Base-by-base conservation (phyloP, 164 flowering plant species). In the Umbilicus rupestris region DNA sequence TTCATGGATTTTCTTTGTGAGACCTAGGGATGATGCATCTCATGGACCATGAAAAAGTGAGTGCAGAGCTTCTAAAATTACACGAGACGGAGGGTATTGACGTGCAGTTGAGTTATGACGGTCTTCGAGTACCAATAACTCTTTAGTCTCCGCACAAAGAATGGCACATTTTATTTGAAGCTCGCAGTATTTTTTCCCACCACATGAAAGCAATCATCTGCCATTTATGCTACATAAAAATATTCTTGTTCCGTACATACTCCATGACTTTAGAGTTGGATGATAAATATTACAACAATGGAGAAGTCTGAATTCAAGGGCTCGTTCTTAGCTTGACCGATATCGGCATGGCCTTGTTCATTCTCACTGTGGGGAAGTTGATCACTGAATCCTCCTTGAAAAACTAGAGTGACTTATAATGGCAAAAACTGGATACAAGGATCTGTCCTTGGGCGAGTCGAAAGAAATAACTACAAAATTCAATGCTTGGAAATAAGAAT, bases 1-100 rank as follows among this genome's bases (percentile, higher is more conserved):
- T 20, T 47, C 24, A 19, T 47, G 55, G 10, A 50, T 24, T 22
- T 52, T 31, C 26, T 14, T 35, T 62, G 24, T 62, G 39, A n/a
- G n/a, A 30, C 37, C 26, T 75, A 93, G 98, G 98, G 42, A 94
- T 94, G 98, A 94, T 90, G 96, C 98, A 94, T 77, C 74, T 87
- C 64, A 90, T 94, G 98, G 96, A 94, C 75, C 98, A 94, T 69
- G 96, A 94, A 20, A 80, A 76, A 70, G 90, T 87, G 69, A 94
- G 77, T 28, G 79, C 77, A 68, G 77, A 79, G 33, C 97, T 94
- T 39, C 17, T 41, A 29, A 84, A 81, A 63, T 69, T 89, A 73
- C 81, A 41, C 81, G 87, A 84, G 44, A 73, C 86, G 1, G 98
- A 90, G 68, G 97, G 95, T 47, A 79, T 90, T 35, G 96, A 94